Base-by-base conservation (phyloP, 352 stramenopile species). In the Phytopythium boreale region DNA sequence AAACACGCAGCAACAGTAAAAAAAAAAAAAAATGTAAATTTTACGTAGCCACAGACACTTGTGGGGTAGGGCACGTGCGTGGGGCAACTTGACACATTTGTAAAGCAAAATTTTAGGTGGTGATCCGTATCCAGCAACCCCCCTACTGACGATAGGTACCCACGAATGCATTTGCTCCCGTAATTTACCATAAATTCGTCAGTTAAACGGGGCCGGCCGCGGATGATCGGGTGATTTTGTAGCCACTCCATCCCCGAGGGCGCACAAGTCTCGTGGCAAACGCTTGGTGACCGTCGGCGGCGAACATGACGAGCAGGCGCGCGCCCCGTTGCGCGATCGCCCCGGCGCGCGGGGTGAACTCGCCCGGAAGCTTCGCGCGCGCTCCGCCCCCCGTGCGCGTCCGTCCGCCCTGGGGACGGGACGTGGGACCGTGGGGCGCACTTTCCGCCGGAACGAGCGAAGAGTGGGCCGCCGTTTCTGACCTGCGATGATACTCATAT, bases 401-500 rank as follows among this genome's bases (percentile, higher is more conserved):
- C 29, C 50, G 50, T 56, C 50, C 50, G 24, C 50, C 49, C 49
- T 56, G 24, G 22, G 26, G 47, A 53, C 9, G 7, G 3, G 43
- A 7, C 43, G 14, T 7, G n/a, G 17, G 43, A 39, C 34, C 34
- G 5, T 1, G 37, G 12, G n/a, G n/a, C n/a, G n/a, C n/a, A n/a
- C 12, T 44, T 12, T 44, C 11, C 37, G 1, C 7, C 11, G 1
- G 37, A 20, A 12, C 37, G 12, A 44, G 44, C 44, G 20, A 29
- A 52, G 46, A 52, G 46, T 52, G 46, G 46, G n/a, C 46, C 46
- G 50, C 50, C 50, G 50, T 57, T 57, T 57, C 27, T 57, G 50
- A 12, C 27, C 14, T 57, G 26, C 49, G 26, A 26, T 57, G 27
- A 56, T 56, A 36, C 49, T 37, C 26, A 24, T 37, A 56, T 56